phyloP scores from a whole-genome alignment of 306 rosid species.

The Cucumis melo region DNA sequence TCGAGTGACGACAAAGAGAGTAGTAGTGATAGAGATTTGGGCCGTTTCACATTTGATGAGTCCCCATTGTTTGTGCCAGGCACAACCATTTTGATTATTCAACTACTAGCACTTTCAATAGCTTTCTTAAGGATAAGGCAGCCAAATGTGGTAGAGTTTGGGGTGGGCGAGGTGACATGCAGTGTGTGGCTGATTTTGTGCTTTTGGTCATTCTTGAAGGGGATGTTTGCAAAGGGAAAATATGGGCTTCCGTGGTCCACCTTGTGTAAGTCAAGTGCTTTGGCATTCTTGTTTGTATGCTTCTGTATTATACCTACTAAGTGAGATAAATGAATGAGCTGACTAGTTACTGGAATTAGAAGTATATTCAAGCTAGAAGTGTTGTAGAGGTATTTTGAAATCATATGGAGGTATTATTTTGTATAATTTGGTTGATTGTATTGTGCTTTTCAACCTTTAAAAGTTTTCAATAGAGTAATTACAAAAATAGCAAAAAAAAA shows the following conservation, averaged over 20 bases:
- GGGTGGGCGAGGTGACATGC: slow-evolving; percentile 24
- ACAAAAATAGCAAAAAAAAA: no score
- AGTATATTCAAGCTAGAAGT: neutral
- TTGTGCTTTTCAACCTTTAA: no score
- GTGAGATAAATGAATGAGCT: neutral
- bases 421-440: no score
- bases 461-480: no score
- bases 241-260: slow-evolving; percentile 47
- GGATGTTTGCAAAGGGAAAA: slow-evolving; percentile 36
- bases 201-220: slow-evolving; percentile 40
- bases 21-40: slow-evolving; percentile 9
- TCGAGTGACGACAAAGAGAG: neutral
- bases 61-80: slow-evolving; percentile 43
- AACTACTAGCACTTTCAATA: slow-evolving; percentile 21
- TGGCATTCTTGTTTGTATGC: slow-evolving; percentile 24
- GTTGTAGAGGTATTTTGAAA: no score
- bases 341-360: no score
- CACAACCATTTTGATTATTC: slow-evolving; percentile 41
- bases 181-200: slow-evolving; percentile 34
- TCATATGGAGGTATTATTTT: no score
- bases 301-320: slow-evolving; percentile 9
- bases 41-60: slow-evolving; percentile 33
- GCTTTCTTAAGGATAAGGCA: slow-evolving; percentile 6
- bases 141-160: no score
- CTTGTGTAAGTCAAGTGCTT: slow-evolving; percentile 17